phyloP scores from a whole-genome alignment of 2,329 filamentous ascomycete species.

The Neurospora sp. region DNA sequence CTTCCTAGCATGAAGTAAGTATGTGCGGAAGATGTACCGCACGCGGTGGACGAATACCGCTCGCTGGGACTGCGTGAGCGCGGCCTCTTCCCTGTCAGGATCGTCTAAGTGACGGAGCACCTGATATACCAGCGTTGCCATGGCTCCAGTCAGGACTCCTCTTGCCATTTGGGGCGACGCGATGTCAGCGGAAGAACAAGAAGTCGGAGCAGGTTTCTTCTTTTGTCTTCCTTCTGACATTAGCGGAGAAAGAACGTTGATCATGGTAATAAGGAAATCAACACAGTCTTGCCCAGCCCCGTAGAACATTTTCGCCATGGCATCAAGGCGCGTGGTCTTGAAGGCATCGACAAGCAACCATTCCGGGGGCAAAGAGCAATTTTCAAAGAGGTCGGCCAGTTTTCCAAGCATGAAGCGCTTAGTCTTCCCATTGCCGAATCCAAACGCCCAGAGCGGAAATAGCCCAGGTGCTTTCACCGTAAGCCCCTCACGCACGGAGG shows the following conservation, averaged over 20 bases:
- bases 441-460: conserved; percentile 19
- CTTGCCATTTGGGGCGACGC: conserved; percentile 15
- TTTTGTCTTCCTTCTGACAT: conserved; percentile 6
- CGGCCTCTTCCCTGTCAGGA: conserved; percentile 4
- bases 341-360: conserved; percentile 36
- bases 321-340: conserved; percentile 24
- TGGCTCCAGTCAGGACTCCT: conserved; percentile 30
- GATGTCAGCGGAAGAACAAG: conserved; percentile 1
- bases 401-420: conserved; percentile 26
- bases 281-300: conserved; percentile 23
- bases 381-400: conserved; percentile 26
- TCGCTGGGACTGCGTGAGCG: not conserved
- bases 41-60: conserved; percentile 13
- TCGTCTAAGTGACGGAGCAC: conserved; percentile 18
- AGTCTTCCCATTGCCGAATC: not conserved
- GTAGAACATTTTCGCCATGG: not conserved
- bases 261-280: conserved; percentile 25
- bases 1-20: conserved; percentile 16
- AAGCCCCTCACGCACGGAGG: not conserved
- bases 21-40: conserved; percentile 21
- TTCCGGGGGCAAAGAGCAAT: conserved; percentile 25
- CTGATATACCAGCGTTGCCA: conserved; percentile 31
- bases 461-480: conserved; percentile 22
- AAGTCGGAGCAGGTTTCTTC: not conserved
- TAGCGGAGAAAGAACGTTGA: conserved; percentile 23